Evolutionary conservation across 78 protist species (phyloP), one percentile per base, ranked within the genome.

Genomic region (Chrysochromulina tobinii): DNA sequence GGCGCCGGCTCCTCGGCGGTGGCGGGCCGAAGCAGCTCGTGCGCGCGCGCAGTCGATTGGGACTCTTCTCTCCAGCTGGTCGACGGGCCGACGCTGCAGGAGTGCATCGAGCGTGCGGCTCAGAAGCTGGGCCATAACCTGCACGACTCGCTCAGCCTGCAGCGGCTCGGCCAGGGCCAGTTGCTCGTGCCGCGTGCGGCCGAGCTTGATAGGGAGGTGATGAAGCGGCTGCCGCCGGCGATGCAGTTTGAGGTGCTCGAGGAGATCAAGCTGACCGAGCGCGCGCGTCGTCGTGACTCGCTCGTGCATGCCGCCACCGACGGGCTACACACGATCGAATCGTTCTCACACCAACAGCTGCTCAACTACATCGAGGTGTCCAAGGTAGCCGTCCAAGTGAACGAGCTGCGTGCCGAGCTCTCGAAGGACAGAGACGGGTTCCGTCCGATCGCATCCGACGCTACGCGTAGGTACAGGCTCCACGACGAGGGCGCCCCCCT

Each of bases 181-280:
- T 14, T 75, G 58, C 25, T 75, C 57, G 83, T 75, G 27, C 83
- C 83, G 83, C 83, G 83, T 21, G 83, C 83, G 4, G 83, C 83
- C 3, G 83, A 75, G 3, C 83, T 75, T n/a, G 83, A 75, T 57
- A n/a, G 3, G 58, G 83, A 64, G 54, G 54, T 12, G 79, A 38
- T 69, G 54, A 6, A 14, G 51, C 8, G 12, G 51, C 87, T 79
- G 6, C 87, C 87, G 23, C 58, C 87, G 5, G 87, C 61, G 27
- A 27, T 79, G 17, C 87, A 79, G 61, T 79, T 51, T 17, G 87
- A 79, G 38, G n/a, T 79, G 64, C 87, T 79, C 51, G 59, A 79
- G 18, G 87, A 79, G 64, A 54, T 79, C 64, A 79, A 79, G 48
- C 23, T 51, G 25, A 2, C 38, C 58, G 87, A 79, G 87, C 87